phyloP scores from a whole-genome alignment of 768 basidiomycete genomes.

The Lactarius akahatsu region DNA sequence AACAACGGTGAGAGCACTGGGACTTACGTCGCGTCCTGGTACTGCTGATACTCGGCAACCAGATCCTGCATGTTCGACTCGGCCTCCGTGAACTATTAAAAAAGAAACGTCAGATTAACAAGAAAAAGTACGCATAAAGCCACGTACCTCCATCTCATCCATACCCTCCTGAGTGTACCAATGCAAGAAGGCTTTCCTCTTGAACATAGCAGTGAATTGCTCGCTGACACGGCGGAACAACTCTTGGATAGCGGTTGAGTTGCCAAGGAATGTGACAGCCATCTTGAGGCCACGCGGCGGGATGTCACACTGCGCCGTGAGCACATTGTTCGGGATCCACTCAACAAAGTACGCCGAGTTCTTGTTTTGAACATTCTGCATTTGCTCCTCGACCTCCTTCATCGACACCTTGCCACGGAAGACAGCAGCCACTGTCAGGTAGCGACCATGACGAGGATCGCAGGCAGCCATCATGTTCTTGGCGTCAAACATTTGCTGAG shows the following conservation, averaged over 20 bases:
- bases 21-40: constrained; percentile 87
- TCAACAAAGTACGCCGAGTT: constrained; percentile 98
- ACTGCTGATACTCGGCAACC: constrained; percentile 96
- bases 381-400: constrained; percentile 99
- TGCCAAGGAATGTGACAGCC: constrained; percentile 97
- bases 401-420: constrained; percentile 99
- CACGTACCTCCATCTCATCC: constrained; percentile 89
- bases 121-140: neutral
- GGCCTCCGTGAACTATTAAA: constrained; percentile 84
- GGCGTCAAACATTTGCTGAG: constrained; percentile 99
- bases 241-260: constrained; percentile 96
- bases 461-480: constrained; percentile 99
- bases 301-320: constrained; percentile 98
- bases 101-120: neutral
- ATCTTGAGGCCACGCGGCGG: constrained; percentile 94
- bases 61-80: constrained; percentile 99
- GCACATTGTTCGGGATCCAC: constrained; percentile 99
- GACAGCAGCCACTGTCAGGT: constrained; percentile 94
- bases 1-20: constrained; percentile 30
- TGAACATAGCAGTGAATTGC: constrained; percentile 99
- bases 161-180: constrained; percentile 99
- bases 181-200: constrained; percentile 97
- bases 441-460: constrained; percentile 95
- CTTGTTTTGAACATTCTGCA: constrained; percentile 97
- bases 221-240: constrained; percentile 98